Percentiles rank a stretch among this genome's conserved stretches.
Conservation (phyloP, 345 rosid genomes). For the rapeseed (Brassica napus) region DNA sequence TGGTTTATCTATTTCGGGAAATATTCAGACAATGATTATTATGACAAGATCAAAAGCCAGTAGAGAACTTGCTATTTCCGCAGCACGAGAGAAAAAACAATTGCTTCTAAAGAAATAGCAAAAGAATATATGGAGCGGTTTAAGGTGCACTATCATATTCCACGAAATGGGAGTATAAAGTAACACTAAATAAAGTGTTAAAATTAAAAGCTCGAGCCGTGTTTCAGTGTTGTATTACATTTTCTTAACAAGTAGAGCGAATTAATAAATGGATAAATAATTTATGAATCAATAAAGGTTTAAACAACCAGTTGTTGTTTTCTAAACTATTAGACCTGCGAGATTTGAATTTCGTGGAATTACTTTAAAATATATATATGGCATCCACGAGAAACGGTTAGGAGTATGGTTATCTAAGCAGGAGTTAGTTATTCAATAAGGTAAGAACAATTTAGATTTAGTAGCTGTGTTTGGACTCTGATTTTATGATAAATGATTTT, state of each 20-base stretch:
- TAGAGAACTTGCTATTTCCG: constrained; percentile 26
- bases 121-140: background rate
- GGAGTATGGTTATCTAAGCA: background rate
- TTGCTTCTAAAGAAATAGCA: background rate
- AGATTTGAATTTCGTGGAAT: background rate
- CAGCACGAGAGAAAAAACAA: constrained; percentile 8
- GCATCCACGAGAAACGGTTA: background rate
- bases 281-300: constrained; percentile 2
- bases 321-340: background rate
- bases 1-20: background rate
- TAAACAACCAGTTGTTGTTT: background rate
- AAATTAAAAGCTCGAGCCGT: constrained; percentile 14
- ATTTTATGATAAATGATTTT: too few relatives aligned
- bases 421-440: background rate
- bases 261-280: background rate
- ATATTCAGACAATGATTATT: constrained; percentile 19
- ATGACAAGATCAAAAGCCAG: constrained; percentile 26
- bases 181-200: background rate
- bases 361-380: background rate
- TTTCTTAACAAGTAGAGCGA: background rate
- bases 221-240: background rate
- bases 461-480: background rate
- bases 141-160: constrained; percentile 16
- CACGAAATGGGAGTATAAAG: constrained; percentile 10
- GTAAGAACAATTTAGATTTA: background rate